phyloP scores from a whole-genome alignment of 176 grass and related monocot species.

The Aegilops umbellulata region DNA sequence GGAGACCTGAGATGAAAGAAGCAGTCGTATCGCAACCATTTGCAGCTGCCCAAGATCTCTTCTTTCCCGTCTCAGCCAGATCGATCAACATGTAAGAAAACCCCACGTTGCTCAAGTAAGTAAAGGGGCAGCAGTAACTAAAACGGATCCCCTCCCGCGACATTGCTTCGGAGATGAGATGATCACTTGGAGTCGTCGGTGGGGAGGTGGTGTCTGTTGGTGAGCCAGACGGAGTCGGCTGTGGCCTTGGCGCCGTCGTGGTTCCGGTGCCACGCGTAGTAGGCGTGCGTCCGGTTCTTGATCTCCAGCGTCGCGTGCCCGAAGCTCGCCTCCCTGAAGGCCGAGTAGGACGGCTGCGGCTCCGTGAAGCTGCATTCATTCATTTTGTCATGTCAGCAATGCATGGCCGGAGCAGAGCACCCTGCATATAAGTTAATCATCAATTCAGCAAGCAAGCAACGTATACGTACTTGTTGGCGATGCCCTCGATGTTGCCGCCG shows the following conservation, averaged over 20 bases:
- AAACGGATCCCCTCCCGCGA: no score
- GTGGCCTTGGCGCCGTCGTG: conserved; percentile 54
- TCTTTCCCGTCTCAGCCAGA: no score
- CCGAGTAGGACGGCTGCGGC: conserved; percentile 65
- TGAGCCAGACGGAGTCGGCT: conserved; percentile 62
- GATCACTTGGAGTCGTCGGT: conserved; percentile 36
- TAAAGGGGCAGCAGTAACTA: no score
- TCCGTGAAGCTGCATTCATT: conserved; percentile 27
- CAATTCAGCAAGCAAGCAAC: background rate
- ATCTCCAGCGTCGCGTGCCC: conserved; percentile 66
- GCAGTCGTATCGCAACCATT: no score
- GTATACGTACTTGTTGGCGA: background rate
- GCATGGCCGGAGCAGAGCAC: background rate
- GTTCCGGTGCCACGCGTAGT: conserved; percentile 78
- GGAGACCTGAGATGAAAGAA: no score
- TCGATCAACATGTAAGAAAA: no score
- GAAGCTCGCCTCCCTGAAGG: conserved; percentile 72
- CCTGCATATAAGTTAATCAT: background rate
- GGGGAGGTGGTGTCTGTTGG: conserved; percentile 46
- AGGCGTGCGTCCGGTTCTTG: conserved; percentile 65
- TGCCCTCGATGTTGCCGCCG: conserved; percentile 9
- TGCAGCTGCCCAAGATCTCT: no score
- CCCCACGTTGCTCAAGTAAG: no score
- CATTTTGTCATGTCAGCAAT: background rate
- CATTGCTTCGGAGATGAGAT: no score